Base-by-base conservation (phyloP, 495 filamentous ascomycete genomes). In the Penicillium odoratum region DNA sequence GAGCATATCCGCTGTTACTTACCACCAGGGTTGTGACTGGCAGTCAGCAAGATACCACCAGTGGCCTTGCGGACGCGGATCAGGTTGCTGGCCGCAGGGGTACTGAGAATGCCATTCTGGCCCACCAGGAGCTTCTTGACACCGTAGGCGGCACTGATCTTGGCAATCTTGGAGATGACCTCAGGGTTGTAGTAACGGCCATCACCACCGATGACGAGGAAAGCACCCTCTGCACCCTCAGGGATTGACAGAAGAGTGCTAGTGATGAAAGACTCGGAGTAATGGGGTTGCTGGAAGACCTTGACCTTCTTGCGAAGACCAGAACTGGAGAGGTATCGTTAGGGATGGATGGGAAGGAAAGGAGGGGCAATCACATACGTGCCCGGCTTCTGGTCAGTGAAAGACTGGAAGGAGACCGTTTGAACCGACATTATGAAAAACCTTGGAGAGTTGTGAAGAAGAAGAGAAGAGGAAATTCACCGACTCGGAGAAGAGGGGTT, bases 301-400 rank as follows among this genome's bases (percentile, higher is more conserved):
- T 88, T 90, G 75, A 98, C 95, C 84, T 97, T 98, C 79, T 98
- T 98, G 60, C 94, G 91, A 65, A 98, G 88, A 67, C 94, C 94
- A 60, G 94, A 98, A 64, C 94, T 98, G 66, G 15, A 40, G 9
- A 56, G 61, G 45, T 45, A 45, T 50, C 36, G 59, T 78, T 67
- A 69, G 67, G 42, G 10, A 40, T 36, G 13, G 9, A 53, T 51
- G 36, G 42, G 30, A 33, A 49, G 53, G 31, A 38, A 13, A 36
- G 52, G 48, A 53, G 18, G 51, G 31, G 15, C 52, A 56, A 63
- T 21, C 57, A 88, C 93, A 74, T 88, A 97, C 94, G 95, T 98
- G 84, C 94, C 94, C 56, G 94, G 94, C 81, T 98, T 98, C 84
- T 98, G 94, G 80, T 97, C 94, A 28, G 86, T 82, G 73, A 90